Evolutionary conservation across 495 filamentous ascomycete genomes (phyloP).

Genomic region (Penicillium longicatenatum): DNA sequence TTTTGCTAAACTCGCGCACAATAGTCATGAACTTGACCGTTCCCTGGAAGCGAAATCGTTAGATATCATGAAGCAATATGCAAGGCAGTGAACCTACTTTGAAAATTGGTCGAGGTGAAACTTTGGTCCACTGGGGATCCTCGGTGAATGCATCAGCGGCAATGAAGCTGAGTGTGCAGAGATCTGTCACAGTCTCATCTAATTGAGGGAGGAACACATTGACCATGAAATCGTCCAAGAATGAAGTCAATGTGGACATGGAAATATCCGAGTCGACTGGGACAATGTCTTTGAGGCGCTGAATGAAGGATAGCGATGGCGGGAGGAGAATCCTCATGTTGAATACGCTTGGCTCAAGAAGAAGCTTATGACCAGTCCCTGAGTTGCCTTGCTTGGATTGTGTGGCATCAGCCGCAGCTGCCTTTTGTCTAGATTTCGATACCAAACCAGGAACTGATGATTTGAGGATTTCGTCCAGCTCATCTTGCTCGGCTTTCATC

Average conservation of each 20-base stretch:
- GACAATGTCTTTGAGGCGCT: conserved; percentile 87
- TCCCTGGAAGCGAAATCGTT: conserved; percentile 48
- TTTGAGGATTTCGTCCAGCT: conserved; percentile 85
- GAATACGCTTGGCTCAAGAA: conserved; percentile 95
- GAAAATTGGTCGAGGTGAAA: conserved; percentile 84
- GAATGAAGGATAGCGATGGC: conserved; percentile 90
- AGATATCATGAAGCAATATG: conserved; percentile 7
- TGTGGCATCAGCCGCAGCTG: conserved; percentile 36
- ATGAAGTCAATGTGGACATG: conserved; percentile 85
- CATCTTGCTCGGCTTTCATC: conserved; percentile 78
- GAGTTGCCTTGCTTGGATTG: conserved; percentile 49
- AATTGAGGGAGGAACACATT: conserved; percentile 97
- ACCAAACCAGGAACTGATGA: conserved; percentile 92
- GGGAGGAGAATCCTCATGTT: conserved; percentile 95
- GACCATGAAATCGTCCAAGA: conserved; percentile 96
- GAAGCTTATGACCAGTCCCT: conserved; percentile 76
- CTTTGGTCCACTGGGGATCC: conserved; percentile 76
- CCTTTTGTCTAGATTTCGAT: conserved; percentile 64
- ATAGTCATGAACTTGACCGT: conserved; percentile 83
- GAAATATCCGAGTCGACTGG: conserved; percentile 81
- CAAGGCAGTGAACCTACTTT: conserved; percentile 46
- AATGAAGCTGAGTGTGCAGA: conserved; percentile 79
- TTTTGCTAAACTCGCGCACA: conserved; percentile 85
- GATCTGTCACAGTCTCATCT: conserved; percentile 90
- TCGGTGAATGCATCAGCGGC: conserved; percentile 85